These are phyloP conservation scores for Starmerella sp. DNA, from an alignment of 805 yeast genomes.

Conservation along the genomic window DNA sequence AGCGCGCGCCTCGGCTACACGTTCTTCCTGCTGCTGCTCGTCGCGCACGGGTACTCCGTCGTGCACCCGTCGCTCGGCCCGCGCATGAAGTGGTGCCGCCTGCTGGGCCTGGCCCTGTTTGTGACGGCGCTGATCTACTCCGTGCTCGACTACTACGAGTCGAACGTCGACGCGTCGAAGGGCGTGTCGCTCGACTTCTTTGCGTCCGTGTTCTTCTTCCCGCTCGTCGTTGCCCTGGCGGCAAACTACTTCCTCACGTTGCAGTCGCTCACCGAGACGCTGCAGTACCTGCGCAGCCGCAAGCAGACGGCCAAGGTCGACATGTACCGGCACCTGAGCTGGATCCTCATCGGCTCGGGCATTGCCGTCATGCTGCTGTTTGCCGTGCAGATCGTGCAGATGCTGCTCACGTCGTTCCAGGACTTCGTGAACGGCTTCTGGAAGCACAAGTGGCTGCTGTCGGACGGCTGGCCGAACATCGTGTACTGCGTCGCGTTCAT, in stretches of 20 bases:
- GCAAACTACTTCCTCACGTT: conserved; percentile 66
- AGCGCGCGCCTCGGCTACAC: conserved; percentile 77
- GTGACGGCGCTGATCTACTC: conserved; percentile 44
- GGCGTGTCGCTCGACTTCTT: conserved; percentile 20
- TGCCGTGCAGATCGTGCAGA: conserved; percentile 59
- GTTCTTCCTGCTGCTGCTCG: conserved; percentile 72
- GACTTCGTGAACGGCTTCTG: conserved; percentile 78
- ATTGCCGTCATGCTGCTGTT: conserved; percentile 51
- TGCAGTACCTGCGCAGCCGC: conserved; percentile 61
- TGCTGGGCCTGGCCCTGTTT: conserved; percentile 48
- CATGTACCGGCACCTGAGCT: conserved; percentile 71
- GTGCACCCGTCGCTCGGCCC: conserved; percentile 76
- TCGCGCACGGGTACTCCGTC: conserved; percentile 88
- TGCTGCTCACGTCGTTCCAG: conserved; percentile 56
- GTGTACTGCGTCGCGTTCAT: conserved; percentile 76
- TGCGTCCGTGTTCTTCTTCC: conserved; percentile 53
- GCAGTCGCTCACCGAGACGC: conserved; percentile 62
- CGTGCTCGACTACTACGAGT: conserved; percentile 39
- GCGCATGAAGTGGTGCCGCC: conserved; percentile 61
- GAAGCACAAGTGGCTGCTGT: conserved; percentile 79
- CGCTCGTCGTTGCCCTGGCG: conserved; percentile 58
- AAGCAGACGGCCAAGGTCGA: conserved; percentile 83
- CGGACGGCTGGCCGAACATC: conserved; percentile 91
- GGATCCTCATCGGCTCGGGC: conserved; percentile 55
- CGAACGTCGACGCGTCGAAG: conserved; percentile 32